A percentile compares a stretch with the other conserved stretches of the same genome.
These are phyloP conservation scores for Claviceps pazoutovae DNA, from an alignment of 2,329 filamentous ascomycete genomes.

Conservation along the genomic window DNA sequence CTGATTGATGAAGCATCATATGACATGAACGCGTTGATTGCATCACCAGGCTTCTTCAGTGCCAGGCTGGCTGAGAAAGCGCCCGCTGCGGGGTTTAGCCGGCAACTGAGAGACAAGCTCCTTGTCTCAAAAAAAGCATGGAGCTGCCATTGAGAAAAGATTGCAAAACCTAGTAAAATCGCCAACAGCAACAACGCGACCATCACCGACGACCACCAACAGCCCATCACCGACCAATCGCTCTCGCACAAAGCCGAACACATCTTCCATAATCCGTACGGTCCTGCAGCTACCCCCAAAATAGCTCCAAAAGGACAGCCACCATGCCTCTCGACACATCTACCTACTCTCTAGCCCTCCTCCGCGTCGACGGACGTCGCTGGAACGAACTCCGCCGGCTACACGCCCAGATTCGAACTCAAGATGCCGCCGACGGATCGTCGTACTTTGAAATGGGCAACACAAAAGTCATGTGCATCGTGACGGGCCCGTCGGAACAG, in stretches of 20 bases:
- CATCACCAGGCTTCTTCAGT: no score
- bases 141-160: no score
- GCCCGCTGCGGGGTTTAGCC: no score
- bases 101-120: no score
- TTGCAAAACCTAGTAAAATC: no score
- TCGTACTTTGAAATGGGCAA: slow-evolving; percentile 95
- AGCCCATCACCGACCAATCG: no score
- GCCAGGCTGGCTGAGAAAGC: no score
- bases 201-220: no score
- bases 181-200: no score
- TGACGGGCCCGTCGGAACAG: slow-evolving; percentile 69
- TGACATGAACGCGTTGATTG: no score
- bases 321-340: slow-evolving; percentile 88
- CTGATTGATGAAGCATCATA: no score
- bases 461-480: slow-evolving; percentile 89
- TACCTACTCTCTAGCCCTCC: slow-evolving; percentile 73
- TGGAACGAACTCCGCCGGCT: slow-evolving; percentile 95
- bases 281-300: neutral
- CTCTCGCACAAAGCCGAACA: neutral
- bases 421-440: slow-evolving; percentile 83
- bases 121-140: no score
- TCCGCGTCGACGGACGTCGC: slow-evolving; percentile 70
- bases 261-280: neutral
- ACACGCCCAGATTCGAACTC: slow-evolving; percentile 79
- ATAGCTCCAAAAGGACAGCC: neutral